Conservation (phyloP, 116 monocot genomes). For the Iris pallida region DNA sequence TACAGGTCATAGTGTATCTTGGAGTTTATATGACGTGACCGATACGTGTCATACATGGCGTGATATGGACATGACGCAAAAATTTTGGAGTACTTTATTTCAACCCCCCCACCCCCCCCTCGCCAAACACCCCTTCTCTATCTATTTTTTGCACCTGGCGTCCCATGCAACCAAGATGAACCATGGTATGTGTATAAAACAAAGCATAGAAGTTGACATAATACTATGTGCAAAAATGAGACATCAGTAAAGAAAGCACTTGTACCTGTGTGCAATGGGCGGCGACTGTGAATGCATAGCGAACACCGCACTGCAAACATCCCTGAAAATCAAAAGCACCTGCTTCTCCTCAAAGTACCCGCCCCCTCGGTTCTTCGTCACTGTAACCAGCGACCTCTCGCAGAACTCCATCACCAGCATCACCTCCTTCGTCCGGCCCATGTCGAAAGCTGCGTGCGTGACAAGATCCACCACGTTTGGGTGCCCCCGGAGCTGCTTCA, state of each 20-base stretch:
- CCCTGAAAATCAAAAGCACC: conserved; percentile 70
- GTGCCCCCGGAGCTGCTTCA: conserved; percentile 78
- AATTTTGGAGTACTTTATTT: too few relatives aligned
- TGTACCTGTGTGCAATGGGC: conserved; percentile 92
- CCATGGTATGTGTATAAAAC: neutral
- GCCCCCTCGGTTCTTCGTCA: conserved; percentile 64
- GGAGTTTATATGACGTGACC: too few relatives aligned
- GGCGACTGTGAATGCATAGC: conserved; percentile 92
- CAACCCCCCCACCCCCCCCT: neutral
- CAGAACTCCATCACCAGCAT: conserved; percentile 87
- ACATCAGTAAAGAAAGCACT: neutral
- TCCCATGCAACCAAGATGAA: neutral
- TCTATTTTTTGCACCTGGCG: neutral
- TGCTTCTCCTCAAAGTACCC: conserved; percentile 86
- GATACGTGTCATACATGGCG: too few relatives aligned
- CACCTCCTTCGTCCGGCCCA: conserved; percentile 75
- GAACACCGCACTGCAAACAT: conserved; percentile 91
- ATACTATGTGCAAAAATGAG: neutral
- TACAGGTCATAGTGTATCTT: too few relatives aligned
- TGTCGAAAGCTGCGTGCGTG: conserved; percentile 64
- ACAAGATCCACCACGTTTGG: conserved; percentile 74
- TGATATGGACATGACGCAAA: too few relatives aligned
- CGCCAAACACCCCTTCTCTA: neutral
- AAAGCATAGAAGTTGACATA: neutral
- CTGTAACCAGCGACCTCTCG: conserved; percentile 74